A percentile compares a stretch with the other conserved stretches of the same genome.
phyloP scores from a whole-genome alignment of 2,329 filamentous ascomycete species.

The Raffaelea albimanens region DNA sequence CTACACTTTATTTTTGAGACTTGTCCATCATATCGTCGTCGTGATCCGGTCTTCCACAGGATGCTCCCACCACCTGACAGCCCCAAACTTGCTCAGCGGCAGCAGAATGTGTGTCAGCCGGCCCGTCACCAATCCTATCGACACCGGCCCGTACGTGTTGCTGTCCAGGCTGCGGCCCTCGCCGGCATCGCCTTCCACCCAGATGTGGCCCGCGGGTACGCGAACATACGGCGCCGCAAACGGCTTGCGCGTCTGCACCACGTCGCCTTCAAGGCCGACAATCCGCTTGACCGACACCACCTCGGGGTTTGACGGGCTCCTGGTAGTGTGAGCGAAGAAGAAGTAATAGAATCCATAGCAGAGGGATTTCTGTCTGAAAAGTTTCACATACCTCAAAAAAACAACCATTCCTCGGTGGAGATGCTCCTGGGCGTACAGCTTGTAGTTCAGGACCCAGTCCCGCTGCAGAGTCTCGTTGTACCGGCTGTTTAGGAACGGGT shows the following conservation, averaged over 20 bases:
- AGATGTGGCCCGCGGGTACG: slow-evolving; percentile 78
- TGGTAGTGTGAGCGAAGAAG: slow-evolving; percentile 22
- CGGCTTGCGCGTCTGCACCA: slow-evolving; percentile 55
- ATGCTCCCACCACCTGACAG: slow-evolving; percentile 49
- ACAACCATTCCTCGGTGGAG: slow-evolving; percentile 67
- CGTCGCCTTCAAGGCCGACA: slow-evolving; percentile 70
- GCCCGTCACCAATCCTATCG: slow-evolving; percentile 64
- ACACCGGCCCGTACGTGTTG: slow-evolving; percentile 82
- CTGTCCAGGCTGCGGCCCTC: slow-evolving; percentile 67
- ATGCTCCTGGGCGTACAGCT: slow-evolving; percentile 46
- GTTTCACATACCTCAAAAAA: slow-evolving; percentile 49
- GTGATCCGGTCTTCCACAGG: slow-evolving; percentile 9
- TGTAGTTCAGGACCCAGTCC: slow-evolving; percentile 51
- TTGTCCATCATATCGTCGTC: not conserved
- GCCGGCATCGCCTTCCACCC: slow-evolving; percentile 86
- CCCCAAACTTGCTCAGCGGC: slow-evolving; percentile 52
- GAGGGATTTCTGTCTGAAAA: not conserved
- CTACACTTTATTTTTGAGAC: too few species aligned
- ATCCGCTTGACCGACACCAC: slow-evolving; percentile 71
- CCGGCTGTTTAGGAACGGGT: slow-evolving; percentile 63
- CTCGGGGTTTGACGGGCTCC: slow-evolving; percentile 63
- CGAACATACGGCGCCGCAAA: slow-evolving; percentile 47
- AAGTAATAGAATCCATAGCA: not conserved
- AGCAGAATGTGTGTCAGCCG: slow-evolving; percentile 63
- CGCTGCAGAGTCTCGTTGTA: slow-evolving; percentile 44